These are phyloP conservation scores for Lecanoromycetidae sp. DNA, from an alignment of 2,329 filamentous ascomycete species.

Conservation along the genomic window DNA sequence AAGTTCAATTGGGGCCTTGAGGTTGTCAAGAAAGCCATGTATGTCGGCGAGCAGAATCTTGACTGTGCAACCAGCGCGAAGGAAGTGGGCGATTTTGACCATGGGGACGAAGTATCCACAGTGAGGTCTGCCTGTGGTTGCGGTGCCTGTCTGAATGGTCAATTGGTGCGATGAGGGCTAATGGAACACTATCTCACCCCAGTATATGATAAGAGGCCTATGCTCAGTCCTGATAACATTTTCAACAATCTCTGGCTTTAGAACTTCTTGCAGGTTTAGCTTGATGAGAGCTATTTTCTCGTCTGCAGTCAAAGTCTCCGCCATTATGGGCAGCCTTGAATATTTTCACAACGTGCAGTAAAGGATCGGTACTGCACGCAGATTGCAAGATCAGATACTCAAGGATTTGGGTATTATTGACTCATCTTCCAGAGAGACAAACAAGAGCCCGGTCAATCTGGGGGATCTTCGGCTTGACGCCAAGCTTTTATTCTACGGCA, in stretches of 20 bases:
- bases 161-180: not conserved
- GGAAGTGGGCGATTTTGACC: constrained; percentile 73
- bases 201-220: constrained; percentile 66
- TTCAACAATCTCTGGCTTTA: constrained; percentile 74
- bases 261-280: constrained; percentile 67
- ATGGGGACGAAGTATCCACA: constrained; percentile 76
- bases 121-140: constrained; percentile 69
- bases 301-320: constrained; percentile 31
- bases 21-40: constrained; percentile 36
- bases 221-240: constrained; percentile 57
- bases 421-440: too few species aligned
- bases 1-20: constrained; percentile 76
- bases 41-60: constrained; percentile 60
- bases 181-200: constrained; percentile 42
- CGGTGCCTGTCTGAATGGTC: constrained; percentile 44
- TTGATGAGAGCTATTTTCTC: constrained; percentile 66
- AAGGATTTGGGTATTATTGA: too few species aligned
- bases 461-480: too few species aligned
- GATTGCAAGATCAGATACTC: too few species aligned
- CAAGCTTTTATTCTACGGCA: too few species aligned
- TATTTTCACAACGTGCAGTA: too few species aligned
- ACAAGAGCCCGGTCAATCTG: too few species aligned
- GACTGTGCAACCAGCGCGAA: constrained; percentile 68
- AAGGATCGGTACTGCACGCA: too few species aligned
- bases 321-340: constrained; percentile 8